Evolutionary conservation across 2,329 filamentous ascomycete species (phyloP).

Genomic region (Hysterium pulicare): DNA sequence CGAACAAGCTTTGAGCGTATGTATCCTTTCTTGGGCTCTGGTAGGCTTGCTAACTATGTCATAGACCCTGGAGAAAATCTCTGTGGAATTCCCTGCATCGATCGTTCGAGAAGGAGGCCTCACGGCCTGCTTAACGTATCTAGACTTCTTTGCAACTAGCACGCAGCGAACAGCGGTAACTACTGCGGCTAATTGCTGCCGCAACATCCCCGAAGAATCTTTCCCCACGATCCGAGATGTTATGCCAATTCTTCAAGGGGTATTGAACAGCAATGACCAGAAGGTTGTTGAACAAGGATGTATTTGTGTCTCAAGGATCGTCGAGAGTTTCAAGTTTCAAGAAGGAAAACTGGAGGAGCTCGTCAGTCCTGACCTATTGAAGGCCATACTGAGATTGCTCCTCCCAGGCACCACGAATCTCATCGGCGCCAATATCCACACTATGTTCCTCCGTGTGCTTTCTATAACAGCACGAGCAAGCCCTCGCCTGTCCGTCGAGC

Average conservation of each 20-base stretch:
- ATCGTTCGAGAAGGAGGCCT: slow-evolving; percentile 95
- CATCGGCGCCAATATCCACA: slow-evolving; percentile 91
- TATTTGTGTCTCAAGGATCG: slow-evolving; percentile 89
- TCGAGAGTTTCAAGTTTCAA: slow-evolving; percentile 93
- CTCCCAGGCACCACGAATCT: slow-evolving; percentile 93
- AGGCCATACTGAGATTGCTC: slow-evolving; percentile 79
- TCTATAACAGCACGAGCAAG: slow-evolving; percentile 88
- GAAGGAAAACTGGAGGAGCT: slow-evolving; percentile 87
- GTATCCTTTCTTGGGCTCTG: slow-evolving; percentile 23
- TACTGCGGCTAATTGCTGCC: slow-evolving; percentile 96
- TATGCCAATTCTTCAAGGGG: slow-evolving; percentile 91
- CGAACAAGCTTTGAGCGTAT: slow-evolving; percentile 84
- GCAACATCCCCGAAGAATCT: slow-evolving; percentile 91
- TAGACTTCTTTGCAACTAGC: slow-evolving; percentile 97
- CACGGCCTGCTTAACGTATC: slow-evolving; percentile 90
- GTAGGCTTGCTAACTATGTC: slow-evolving; percentile 8
- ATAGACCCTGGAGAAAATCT: slow-evolving; percentile 91
- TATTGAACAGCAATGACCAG: slow-evolving; percentile 88
- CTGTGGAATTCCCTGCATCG: slow-evolving; percentile 87
- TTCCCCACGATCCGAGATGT: slow-evolving; percentile 90
- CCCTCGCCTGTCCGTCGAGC: slow-evolving; percentile 78
- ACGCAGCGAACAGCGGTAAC: slow-evolving; percentile 96
- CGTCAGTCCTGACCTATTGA: slow-evolving; percentile 81
- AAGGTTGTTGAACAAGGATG: slow-evolving; percentile 96
- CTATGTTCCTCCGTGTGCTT: slow-evolving; percentile 88